phyloP scores from a whole-genome alignment of 129 eudicot species.

The sunflower (Helianthus annuus) region HanXRQr2.0-SUNRISE NC_035449.2:95000473-95000972 shows the following conservation, averaged over 20 bases:
- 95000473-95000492: not conserved
- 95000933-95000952: conserved; percentile 32
- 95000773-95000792: conserved; percentile 13
- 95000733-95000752: conserved; percentile 25
- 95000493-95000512: no score
- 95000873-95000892: conserved; percentile 28
- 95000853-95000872: conserved; percentile 36
- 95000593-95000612: conserved; percentile 33
- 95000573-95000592: conserved; percentile 29
- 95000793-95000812: conserved; percentile 3
- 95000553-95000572: conserved; percentile 30
- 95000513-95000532: conserved; percentile 3
- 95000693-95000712: conserved; percentile 35
- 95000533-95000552: conserved; percentile 19
- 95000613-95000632: conserved; percentile 34
- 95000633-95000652: conserved; percentile 36
- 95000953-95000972: conserved; percentile 32
- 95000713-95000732: conserved; percentile 11
- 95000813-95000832: conserved; percentile 19
- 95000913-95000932: conserved; percentile 36
- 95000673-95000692: conserved; percentile 38
- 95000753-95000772: conserved; percentile 29
- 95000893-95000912: conserved; percentile 21
- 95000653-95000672: conserved; percentile 37
- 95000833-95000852: conserved; percentile 31